Evolutionary conservation across 2,329 filamentous ascomycete genomes (phyloP).

Genomic region (Alternaria tenuissima): DNA sequence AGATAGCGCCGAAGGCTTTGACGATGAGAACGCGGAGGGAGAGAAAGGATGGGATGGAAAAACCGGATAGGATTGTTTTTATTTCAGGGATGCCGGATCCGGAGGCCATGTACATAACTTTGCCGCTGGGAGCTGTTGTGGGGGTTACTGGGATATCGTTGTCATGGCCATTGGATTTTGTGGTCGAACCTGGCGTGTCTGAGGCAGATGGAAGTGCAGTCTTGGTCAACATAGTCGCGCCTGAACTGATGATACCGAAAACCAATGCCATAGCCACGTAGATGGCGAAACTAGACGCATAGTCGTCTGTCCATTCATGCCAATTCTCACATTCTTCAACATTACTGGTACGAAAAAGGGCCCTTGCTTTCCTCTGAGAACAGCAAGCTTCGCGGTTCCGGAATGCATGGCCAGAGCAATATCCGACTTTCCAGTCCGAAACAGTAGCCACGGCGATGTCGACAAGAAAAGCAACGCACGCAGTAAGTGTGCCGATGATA

Average conservation of each 20-base stretch:
- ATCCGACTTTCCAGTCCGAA: slow-evolving; percentile 66
- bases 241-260: slow-evolving; percentile 60
- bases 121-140: slow-evolving; percentile 46
- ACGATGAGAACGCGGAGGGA: slow-evolving; percentile 63
- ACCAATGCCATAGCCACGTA: slow-evolving; percentile 60
- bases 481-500: slow-evolving; percentile 63
- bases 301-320: slow-evolving; percentile 55
- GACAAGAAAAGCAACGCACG: slow-evolving; percentile 64
- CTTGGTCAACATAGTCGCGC: slow-evolving; percentile 61
- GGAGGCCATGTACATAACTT: slow-evolving; percentile 67
- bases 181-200: slow-evolving; percentile 15
- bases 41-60: slow-evolving; percentile 66
- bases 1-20: slow-evolving; percentile 66
- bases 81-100: slow-evolving; percentile 69
- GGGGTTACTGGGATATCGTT: neutral
- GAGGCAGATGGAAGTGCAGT: slow-evolving; percentile 57
- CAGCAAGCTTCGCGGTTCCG: slow-evolving; percentile 62
- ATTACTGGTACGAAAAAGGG: slow-evolving; percentile 18
- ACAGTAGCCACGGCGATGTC: slow-evolving; percentile 64
- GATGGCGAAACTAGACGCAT: slow-evolving; percentile 55
- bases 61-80: slow-evolving; percentile 68
- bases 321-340: slow-evolving; percentile 52
- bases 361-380: slow-evolving; percentile 13
- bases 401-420: slow-evolving; percentile 58
- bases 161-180: neutral